Evolutionary conservation across 169 alveolate species (phyloP), one percentile per base, ranked within the genome.

Genomic region (Fabrea salina): DNA sequence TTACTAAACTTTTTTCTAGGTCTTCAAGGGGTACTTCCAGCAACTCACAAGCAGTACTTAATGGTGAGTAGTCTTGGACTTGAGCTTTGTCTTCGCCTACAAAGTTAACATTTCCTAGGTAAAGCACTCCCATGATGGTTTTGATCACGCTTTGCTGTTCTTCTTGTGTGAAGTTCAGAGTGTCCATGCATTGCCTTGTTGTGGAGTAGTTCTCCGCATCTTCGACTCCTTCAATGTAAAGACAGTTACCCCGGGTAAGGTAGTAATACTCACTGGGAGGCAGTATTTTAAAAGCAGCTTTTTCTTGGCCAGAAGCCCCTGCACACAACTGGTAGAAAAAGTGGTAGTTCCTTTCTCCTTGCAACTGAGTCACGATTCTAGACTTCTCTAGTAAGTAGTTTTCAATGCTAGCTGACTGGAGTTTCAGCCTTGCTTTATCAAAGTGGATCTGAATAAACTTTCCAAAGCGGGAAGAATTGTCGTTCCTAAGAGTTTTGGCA

Each of bases 381-480:
- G 98, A 98, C 87, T 97, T 98, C 84, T 98, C 99, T 72, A 98
- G 85, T 30, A 98, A 86, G 86, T 98, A 98, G 37, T 99, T 97
- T 61, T 90, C 90, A n/a, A 97, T 98, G 33, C 82, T 78, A 5
- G 96, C 94, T 51, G 70, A 51, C 5, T 30, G 53, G 13, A 78
- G 53, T 49, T 27, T 64, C 35, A 35, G 16, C 7, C 74, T 49
- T 16, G 13, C 44, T 6, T 68, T 92, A 41, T 96, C 96, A 79
- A 97, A 92, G 84, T 92, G 94, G 47, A 98, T 89, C 80, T 96
- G 94, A 35, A 97, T 96, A 81, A 97, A 96, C 88, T 98, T 97
- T 6, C 99, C 99, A 87, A 99, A 98, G 64, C 99, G 92, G 77
- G 98, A 91, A 32, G 99, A 93, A 91, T 99, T 99, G 88, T 96